These are phyloP conservation scores for Rhynchospora breviuscula DNA, from an alignment of 176 grass and related monocot species.

Conservation along the genomic window DNA sequence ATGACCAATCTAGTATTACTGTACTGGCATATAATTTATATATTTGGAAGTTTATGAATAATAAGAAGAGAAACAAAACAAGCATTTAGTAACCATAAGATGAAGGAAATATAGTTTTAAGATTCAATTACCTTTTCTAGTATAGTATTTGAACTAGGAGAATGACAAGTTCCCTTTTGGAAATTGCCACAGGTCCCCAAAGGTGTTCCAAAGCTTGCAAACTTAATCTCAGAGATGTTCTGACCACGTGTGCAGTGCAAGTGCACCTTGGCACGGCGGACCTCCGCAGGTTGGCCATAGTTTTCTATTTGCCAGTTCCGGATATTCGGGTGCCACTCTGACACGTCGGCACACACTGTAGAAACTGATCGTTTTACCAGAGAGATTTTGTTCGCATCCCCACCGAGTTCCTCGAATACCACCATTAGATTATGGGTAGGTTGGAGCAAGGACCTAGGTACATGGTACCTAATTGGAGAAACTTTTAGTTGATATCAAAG, in stretches of 20 bases:
- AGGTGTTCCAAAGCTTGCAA: constrained; percentile 96
- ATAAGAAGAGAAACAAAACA: background rate
- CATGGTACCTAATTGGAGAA: constrained; percentile 77
- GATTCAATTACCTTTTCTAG: constrained; percentile 58
- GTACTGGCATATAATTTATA: background rate
- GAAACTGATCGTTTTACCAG: constrained; percentile 76
- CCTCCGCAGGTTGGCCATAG: constrained; percentile 42
- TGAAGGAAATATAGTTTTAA: background rate
- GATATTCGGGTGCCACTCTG: constrained; percentile 82
- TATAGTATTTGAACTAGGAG: constrained; percentile 53
- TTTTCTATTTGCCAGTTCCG: constrained; percentile 80
- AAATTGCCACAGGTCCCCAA: constrained; percentile 81
- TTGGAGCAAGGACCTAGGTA: constrained; percentile 86
- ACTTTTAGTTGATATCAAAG: background rate
- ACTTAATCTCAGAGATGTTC: constrained; percentile 83
- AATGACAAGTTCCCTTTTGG: constrained; percentile 80
- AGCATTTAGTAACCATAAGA: background rate
- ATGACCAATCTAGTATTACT: background rate
- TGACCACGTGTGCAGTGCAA: constrained; percentile 68
- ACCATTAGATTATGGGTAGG: constrained; percentile 78
- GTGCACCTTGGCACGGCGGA: constrained; percentile 59
- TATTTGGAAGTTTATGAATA: background rate
- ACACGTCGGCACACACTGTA: constrained; percentile 89
- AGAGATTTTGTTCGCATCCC: constrained; percentile 71
- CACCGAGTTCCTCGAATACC: constrained; percentile 93